Percentiles rank a stretch among this genome's conserved stretches.
These are phyloP conservation scores for Mediolabrus comicus DNA, from an alignment of 108 stramenopile genomes.

Conservation along the genomic window DNA sequence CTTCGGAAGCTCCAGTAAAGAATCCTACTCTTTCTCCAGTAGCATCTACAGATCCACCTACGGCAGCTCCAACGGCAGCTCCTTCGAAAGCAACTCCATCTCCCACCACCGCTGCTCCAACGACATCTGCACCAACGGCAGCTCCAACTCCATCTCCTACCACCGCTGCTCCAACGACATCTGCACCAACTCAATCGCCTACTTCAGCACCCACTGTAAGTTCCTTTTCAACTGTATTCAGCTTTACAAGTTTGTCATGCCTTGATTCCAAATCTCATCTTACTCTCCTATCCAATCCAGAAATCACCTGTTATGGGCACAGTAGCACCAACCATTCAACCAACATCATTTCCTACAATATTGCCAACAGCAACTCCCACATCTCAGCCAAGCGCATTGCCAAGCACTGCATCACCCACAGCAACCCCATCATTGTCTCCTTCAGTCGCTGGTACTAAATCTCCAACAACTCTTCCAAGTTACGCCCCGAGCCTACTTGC, in stretches of 20 bases:
- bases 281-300: neutral
- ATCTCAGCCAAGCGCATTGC: neutral
- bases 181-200: slow-evolving; percentile 16
- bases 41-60: neutral
- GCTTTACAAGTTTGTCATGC: neutral
- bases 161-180: neutral
- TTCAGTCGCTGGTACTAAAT: slow-evolving; percentile 3
- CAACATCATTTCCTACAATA: slow-evolving; percentile 8
- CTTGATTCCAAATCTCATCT: too few species aligned
- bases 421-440: slow-evolving; percentile 12
- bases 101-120: slow-evolving; percentile 27
- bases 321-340: slow-evolving; percentile 6
- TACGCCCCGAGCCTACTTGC: neutral
- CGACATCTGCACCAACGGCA: slow-evolving; percentile 1
- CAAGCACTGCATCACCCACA: slow-evolving; percentile 2
- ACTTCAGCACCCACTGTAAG: slow-evolving; percentile 3
- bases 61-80: slow-evolving; percentile 6
- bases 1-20: too few species aligned
- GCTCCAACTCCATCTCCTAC: slow-evolving; percentile 13
- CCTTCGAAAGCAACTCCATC: neutral
- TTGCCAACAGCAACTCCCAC: slow-evolving; percentile 1
- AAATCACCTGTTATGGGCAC: slow-evolving; percentile 4
- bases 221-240: neutral
- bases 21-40: neutral
- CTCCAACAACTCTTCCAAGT: slow-evolving; percentile 1